Base-by-base conservation (phyloP, 2,329 filamentous ascomycete genomes). In the Trichoderma simmonsii region DNA sequence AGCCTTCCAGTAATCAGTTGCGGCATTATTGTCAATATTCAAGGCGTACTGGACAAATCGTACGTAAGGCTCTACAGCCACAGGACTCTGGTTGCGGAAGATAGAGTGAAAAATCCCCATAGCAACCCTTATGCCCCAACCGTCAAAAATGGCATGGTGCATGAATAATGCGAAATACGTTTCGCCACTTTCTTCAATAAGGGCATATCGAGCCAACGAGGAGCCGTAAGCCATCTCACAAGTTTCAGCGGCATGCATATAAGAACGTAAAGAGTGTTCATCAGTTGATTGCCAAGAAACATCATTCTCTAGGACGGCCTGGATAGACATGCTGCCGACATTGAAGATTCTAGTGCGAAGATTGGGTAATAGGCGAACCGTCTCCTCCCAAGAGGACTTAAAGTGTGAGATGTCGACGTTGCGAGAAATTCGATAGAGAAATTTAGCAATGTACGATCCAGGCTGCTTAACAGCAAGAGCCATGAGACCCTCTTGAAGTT, bases 401-500 rank as follows among this genome's bases (percentile, higher is more conserved):
- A 77, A 76, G 15, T 67, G 68, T 1, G 21, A 51, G 39, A 75
- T 8, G 2, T 77, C 65, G 1, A 74, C 30, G 1, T 61, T 32
- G 0, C 8, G 28, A 1, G 73, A 67, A 1, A 77, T 24, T 14
- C 72, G 57, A 61, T 74, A 74, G 18, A 74, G 57, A 36, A 70
- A 74, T 18, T 75, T 72, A 6, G 72, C 72, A 14, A 74, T 74
- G 62, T 77, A 77, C 15, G 73, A 74, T 5, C 76, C 75, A 0
- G 76, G 74, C 5, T 75, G 73, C 21, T 76, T 77, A 6, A 75
- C 72, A 18, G 74, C 72, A 24, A 77, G 73, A 9, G 75, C 76
- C 62, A 84, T 77, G 1, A 84, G 77, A 9, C 80, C 81, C 72
- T 82, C 81, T 56, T 84, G 82, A 1, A 83, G 75, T 8, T 79